phyloP scores from a whole-genome alignment of 331 rosid species.

The Rhamnella rubrinervis region DNA sequence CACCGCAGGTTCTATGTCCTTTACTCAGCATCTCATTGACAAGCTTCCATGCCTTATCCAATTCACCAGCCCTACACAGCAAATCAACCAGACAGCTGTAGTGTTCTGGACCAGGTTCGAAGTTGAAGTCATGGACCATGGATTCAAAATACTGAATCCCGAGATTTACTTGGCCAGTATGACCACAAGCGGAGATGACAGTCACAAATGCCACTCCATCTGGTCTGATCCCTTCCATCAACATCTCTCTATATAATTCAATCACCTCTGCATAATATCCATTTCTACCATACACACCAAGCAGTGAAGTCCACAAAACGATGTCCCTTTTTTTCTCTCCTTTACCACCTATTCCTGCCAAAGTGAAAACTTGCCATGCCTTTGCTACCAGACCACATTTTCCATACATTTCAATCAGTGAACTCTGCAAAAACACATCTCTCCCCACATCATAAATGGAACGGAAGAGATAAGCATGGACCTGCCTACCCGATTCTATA shows the following conservation, averaged over 20 bases:
- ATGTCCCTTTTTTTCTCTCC: slow-evolving; percentile 50
- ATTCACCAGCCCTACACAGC: slow-evolving; percentile 75
- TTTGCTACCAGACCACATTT: slow-evolving; percentile 63
- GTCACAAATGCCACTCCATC: slow-evolving; percentile 67
- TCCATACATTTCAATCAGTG: slow-evolving; percentile 77
- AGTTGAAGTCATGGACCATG: slow-evolving; percentile 54
- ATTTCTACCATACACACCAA: slow-evolving; percentile 68
- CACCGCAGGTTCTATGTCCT: slow-evolving; percentile 30
- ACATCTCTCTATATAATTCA: slow-evolving; percentile 55
- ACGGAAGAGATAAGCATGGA: slow-evolving; percentile 54
- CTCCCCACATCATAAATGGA: slow-evolving; percentile 30
- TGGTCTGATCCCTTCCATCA: slow-evolving; percentile 59
- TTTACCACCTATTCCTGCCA: slow-evolving; percentile 42
- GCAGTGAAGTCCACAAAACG: slow-evolving; percentile 76
- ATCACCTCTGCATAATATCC: slow-evolving; percentile 53
- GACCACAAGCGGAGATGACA: slow-evolving; percentile 71
- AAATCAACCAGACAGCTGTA: slow-evolving; percentile 72
- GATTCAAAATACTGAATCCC: slow-evolving; percentile 70
- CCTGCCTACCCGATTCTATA: slow-evolving; percentile 61
- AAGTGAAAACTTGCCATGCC: slow-evolving; percentile 54
- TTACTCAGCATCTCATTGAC: slow-evolving; percentile 34
- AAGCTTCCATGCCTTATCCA: slow-evolving; percentile 65
- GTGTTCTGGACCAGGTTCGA: slow-evolving; percentile 73
- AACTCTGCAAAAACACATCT: slow-evolving; percentile 60
- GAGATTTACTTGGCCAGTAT: slow-evolving; percentile 61